phyloP scores from a whole-genome alignment of 2,329 filamentous ascomycete species.

The Trichoderma pleuroti region DNA sequence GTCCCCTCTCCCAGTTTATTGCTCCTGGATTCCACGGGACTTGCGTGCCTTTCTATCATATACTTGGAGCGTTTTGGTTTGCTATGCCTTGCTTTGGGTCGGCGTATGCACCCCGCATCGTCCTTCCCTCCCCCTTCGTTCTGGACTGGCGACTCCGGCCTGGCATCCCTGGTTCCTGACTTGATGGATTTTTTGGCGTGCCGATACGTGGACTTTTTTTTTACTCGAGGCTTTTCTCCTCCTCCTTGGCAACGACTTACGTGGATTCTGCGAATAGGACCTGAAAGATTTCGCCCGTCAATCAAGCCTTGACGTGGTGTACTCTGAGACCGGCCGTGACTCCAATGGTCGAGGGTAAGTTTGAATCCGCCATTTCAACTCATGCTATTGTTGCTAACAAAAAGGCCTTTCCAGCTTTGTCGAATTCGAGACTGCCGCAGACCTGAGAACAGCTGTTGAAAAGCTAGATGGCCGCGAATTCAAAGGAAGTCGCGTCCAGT shows the following conservation, averaged over 20 bases:
- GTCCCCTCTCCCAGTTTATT: constrained; percentile 63
- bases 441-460: constrained; percentile 86
- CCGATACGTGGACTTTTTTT: constrained; percentile 34
- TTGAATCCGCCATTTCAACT: background rate
- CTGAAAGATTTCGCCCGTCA: constrained; percentile 99
- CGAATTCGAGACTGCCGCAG: constrained; percentile 90
- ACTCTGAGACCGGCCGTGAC: constrained; percentile 91
- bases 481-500: constrained; percentile 82
- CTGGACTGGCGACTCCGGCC: constrained; percentile 29
- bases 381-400: constrained; percentile 20
- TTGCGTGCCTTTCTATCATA: constrained; percentile 29
- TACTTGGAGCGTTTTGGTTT: constrained; percentile 31
- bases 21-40: constrained; percentile 44
- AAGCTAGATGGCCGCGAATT: constrained; percentile 93
- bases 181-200: constrained; percentile 32
- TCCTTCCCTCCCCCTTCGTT: constrained; percentile 10
- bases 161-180: constrained; percentile 32
- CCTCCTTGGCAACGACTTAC: constrained; percentile 70
- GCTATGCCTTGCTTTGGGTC: constrained; percentile 25
- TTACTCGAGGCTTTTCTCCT: constrained; percentile 29
- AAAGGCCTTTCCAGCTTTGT: constrained; percentile 69
- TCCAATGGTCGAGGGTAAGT: constrained; percentile 87
- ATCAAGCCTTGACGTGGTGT: constrained; percentile 95
- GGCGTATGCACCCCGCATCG: constrained; percentile 22
- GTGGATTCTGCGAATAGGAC: constrained; percentile 82